Evolutionary conservation across 106 monocot genomes (phyloP), one percentile per base, ranked within the genome.

Genomic region (Hemerocallis citrina): DNA sequence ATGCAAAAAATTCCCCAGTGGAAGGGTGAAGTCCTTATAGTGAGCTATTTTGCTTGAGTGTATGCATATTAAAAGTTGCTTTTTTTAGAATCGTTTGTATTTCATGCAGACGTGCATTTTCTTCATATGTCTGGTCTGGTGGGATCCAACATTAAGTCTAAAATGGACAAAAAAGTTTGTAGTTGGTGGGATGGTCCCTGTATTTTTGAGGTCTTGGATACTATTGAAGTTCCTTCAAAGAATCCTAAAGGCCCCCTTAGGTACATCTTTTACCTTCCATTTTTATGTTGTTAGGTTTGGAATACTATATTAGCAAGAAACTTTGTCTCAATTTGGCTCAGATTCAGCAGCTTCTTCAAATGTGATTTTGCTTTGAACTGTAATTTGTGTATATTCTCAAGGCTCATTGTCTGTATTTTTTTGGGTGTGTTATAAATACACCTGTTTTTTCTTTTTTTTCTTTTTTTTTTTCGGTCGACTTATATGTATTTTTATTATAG

Each of bases 51-150:
- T n/a, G n/a, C n/a, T n/a, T n/a, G n/a, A n/a, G n/a, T n/a, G n/a
- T n/a, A n/a, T n/a, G n/a, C n/a, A n/a, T n/a, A n/a, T n/a, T n/a
- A n/a, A n/a, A n/a, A n/a, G n/a, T n/a, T n/a, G n/a, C n/a, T n/a
- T n/a, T n/a, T n/a, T n/a, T n/a, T n/a, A n/a, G n/a, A n/a, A n/a
- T n/a, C n/a, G n/a, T n/a, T n/a, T n/a, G n/a, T n/a, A n/a, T n/a
- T n/a, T n/a, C n/a, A n/a, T 57, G 35, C 79, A 96, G 96, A 96
- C 84, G 90, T 96, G 21, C 86, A 91, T 25, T 96, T 96, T 66
- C 81, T 96, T 62, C 96, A 90, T 21, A 82, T 96, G 15, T 96
- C 96, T 76, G 96, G 91, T 27, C 81, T 96, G 70, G 1, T 90
- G 33, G 96, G 96, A 5, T 61, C 22, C 19, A 96, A 96, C 61